Percentiles rank a stretch among this genome's conserved stretches.
Evolutionary conservation across 192 early-diverging fungal species (phyloP).

Genomic region (Allomyces macrogynus): DNA sequence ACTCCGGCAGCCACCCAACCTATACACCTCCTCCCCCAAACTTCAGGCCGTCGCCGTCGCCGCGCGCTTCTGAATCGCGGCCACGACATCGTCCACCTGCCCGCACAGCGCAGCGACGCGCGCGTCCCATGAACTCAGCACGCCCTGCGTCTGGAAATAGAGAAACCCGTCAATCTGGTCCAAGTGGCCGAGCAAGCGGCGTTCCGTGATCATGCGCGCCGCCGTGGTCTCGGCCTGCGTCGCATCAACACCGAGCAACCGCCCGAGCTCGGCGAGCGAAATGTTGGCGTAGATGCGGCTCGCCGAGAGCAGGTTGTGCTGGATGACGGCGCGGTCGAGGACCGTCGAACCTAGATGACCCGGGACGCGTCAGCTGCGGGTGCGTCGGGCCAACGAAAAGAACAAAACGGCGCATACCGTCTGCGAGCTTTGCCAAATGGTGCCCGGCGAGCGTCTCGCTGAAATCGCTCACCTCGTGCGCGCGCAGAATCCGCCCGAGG

Average conservation of each 20-base stretch:
- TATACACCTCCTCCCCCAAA: no score
- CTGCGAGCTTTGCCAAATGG: slow-evolving; percentile 51
- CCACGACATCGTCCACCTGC: slow-evolving; percentile 32
- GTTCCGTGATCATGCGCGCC: slow-evolving; percentile 74
- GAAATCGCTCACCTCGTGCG: slow-evolving; percentile 62
- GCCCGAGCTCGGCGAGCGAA: slow-evolving; percentile 63
- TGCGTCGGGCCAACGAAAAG: background rate
- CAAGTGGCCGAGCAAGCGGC: slow-evolving; percentile 66
- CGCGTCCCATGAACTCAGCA: slow-evolving; percentile 28
- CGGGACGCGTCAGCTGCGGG: background rate
- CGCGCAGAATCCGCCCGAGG: slow-evolving; percentile 62
- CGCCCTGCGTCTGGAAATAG: slow-evolving; percentile 40
- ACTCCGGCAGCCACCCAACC: no score
- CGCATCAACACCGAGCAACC: slow-evolving; percentile 45
- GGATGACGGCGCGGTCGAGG: slow-evolving; percentile 76
- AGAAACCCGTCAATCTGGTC: slow-evolving; percentile 79
- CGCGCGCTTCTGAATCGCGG: slow-evolving; percentile 9
- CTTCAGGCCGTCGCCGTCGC: background rate
- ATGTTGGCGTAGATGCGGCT: slow-evolving; percentile 87
- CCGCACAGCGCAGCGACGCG: slow-evolving; percentile 34
- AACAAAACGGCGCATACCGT: slow-evolving; percentile 8
- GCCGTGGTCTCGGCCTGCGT: slow-evolving; percentile 74
- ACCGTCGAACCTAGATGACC: slow-evolving; percentile 36
- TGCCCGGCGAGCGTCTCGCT: slow-evolving; percentile 46
- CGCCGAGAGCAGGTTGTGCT: slow-evolving; percentile 77